These are phyloP conservation scores for Suhomyces sp. DNA, from an alignment of 805 yeast species.

Conservation along the genomic window DNA sequence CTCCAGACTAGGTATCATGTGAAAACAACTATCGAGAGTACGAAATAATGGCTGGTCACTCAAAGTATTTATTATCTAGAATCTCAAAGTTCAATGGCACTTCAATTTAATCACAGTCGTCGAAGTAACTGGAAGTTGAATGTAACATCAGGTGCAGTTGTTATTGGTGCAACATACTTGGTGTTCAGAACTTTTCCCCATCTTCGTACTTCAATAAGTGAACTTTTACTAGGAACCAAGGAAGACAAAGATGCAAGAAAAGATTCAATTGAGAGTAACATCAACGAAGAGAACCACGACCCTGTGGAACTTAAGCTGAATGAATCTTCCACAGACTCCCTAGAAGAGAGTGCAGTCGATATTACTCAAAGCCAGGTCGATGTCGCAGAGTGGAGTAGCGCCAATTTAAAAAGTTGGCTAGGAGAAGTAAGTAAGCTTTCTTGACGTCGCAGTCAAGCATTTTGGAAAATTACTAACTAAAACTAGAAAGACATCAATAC, in stretches of 20 bases:
- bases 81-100: conserved; percentile 15
- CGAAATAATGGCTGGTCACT: neutral
- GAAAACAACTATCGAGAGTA: neutral
- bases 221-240: conserved; percentile 20
- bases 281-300: conserved; percentile 19
- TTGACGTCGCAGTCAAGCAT: neutral
- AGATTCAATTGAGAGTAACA: neutral
- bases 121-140: conserved; percentile 11
- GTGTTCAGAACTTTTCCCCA: conserved; percentile 52
- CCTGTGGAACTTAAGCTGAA: conserved; percentile 19
- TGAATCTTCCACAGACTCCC: neutral
- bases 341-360: conserved; percentile 10
- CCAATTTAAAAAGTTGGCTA: conserved; percentile 34
- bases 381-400: conserved; percentile 34
- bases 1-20: neutral
- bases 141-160: conserved; percentile 38
- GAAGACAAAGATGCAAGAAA: conserved; percentile 2
- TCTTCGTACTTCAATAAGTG: conserved; percentile 26
- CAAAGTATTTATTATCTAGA: neutral
- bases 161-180: conserved; percentile 42
- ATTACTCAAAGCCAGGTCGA: conserved; percentile 20
- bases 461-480: conserved; percentile 17
- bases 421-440: conserved; percentile 33
- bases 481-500: conserved; percentile 44
- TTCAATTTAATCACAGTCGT: conserved; percentile 16